phyloP scores from a whole-genome alignment of 495 filamentous ascomycete species.

The Hyaloscypha variabilis region DNA sequence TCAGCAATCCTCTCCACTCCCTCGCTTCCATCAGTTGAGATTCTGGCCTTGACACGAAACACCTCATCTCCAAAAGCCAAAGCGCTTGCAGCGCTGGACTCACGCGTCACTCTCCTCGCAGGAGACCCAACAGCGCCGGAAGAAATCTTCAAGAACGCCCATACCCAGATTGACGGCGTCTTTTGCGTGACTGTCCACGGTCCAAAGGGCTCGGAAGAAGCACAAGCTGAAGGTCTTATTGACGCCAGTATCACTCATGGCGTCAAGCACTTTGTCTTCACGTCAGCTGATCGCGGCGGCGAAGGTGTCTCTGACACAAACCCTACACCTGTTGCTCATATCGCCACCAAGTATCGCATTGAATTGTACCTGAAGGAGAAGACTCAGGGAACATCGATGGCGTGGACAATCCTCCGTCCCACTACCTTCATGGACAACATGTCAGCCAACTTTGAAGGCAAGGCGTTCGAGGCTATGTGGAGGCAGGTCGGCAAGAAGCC shows the following conservation, averaged over 20 bases:
- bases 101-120: conserved; percentile 20
- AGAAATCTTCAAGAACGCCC: conserved; percentile 44
- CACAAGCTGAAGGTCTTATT: conserved; percentile 64
- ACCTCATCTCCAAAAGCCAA: conserved; percentile 55
- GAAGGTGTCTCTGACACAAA: conserved; percentile 52
- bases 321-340: conserved; percentile 67
- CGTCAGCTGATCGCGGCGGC: conserved; percentile 70
- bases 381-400: conserved; percentile 44
- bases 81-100: conserved; percentile 46
- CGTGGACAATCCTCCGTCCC: conserved; percentile 65
- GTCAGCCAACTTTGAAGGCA: conserved; percentile 56
- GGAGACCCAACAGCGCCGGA: conserved; percentile 37
- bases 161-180: conserved; percentile 44
- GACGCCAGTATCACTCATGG: conserved; percentile 58
- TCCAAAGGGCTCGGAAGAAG: conserved; percentile 46
- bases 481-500: conserved; percentile 44
- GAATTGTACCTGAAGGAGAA: conserved; percentile 57
- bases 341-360: conserved; percentile 66
- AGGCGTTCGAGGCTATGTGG: conserved; percentile 60
- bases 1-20: conserved; percentile 49
- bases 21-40: conserved; percentile 42
- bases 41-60: conserved; percentile 74
- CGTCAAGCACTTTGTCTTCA: conserved; percentile 71
- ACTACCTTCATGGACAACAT: conserved; percentile 71
- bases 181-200: conserved; percentile 48